Conservation (phyloP, 1,284 basidiomycete genomes). For the Ganoderma boninense region DNA sequence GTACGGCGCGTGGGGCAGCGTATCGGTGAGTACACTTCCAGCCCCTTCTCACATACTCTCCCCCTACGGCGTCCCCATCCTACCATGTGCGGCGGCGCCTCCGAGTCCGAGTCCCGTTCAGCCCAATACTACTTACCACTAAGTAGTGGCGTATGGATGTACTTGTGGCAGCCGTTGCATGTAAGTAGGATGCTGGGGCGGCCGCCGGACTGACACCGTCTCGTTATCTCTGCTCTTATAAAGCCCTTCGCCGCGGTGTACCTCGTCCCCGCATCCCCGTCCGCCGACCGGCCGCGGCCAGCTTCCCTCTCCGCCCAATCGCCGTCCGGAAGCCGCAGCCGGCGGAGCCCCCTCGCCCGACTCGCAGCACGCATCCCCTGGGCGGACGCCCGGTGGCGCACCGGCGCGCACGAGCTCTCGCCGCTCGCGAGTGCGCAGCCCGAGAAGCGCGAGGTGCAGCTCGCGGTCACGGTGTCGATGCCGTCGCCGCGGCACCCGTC, state of each 20-base stretch:
- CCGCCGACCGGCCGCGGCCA: not conserved
- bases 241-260: conserved; percentile 28
- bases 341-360: conserved; percentile 9
- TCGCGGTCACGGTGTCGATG: conserved; percentile 29
- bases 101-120: too few species aligned
- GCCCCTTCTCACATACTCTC: not conserved
- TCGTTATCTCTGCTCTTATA: not conserved
- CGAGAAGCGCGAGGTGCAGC: conserved; percentile 20
- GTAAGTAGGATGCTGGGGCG: too few species aligned
- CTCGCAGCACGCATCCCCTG: conserved; percentile 9
- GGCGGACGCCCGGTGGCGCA: conserved; percentile 9
- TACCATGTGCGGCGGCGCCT: not conserved
- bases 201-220: not conserved
- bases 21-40: conserved; percentile 4
- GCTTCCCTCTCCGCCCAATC: conserved; percentile 29
- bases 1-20: not conserved
- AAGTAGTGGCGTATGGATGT: too few species aligned
- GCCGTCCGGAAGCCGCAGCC: conserved; percentile 17
- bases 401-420: conserved; percentile 18
- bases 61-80: not conserved
- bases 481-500: conserved; percentile 14
- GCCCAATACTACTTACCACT: too few species aligned
- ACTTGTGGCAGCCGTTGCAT: not conserved
- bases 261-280: not conserved
- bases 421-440: not conserved